Evolutionary conservation across 2,329 filamentous ascomycete species (phyloP).

Genomic region (Colletotrichum brevisporum): DNA sequence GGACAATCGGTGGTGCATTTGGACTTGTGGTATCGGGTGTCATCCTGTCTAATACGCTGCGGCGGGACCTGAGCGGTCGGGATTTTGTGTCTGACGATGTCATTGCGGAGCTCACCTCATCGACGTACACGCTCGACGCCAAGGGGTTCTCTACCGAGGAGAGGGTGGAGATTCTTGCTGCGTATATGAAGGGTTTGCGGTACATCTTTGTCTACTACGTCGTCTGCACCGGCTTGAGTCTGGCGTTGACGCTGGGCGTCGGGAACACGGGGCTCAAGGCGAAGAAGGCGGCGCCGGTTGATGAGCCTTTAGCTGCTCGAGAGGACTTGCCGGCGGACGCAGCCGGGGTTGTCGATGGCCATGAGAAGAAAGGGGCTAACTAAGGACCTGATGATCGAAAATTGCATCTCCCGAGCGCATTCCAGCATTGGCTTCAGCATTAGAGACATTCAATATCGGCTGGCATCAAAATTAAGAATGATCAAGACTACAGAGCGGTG

Average conservation of each 20-base stretch:
- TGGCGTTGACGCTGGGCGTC: constrained; percentile 41
- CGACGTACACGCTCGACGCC: constrained; percentile 43
- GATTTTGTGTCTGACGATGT: constrained; percentile 34
- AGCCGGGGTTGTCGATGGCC: too few species aligned
- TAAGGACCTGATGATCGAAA: neutral
- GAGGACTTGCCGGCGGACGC: neutral
- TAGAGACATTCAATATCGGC: neutral
- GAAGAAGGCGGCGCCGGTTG: constrained; percentile 24
- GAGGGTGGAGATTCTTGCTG: constrained; percentile 43
- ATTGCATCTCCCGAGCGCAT: neutral
- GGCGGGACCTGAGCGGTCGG: constrained; percentile 35
- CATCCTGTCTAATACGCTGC: constrained; percentile 49
- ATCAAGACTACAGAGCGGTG: neutral
- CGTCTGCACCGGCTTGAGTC: constrained; percentile 38
- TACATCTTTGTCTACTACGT: constrained; percentile 47
- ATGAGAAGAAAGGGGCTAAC: neutral
- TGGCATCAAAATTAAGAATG: neutral
- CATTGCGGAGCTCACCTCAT: constrained; percentile 45
- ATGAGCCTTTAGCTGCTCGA: neutral
- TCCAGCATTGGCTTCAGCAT: neutral
- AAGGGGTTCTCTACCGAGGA: constrained; percentile 41
- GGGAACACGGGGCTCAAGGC: constrained; percentile 44
- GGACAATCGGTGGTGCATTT: constrained; percentile 53
- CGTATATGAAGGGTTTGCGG: constrained; percentile 49
- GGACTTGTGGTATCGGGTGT: constrained; percentile 50